Evolutionary conservation across 176 grass and related monocot genomes (phyloP).

Genomic region (Cocos nucifera): DNA sequence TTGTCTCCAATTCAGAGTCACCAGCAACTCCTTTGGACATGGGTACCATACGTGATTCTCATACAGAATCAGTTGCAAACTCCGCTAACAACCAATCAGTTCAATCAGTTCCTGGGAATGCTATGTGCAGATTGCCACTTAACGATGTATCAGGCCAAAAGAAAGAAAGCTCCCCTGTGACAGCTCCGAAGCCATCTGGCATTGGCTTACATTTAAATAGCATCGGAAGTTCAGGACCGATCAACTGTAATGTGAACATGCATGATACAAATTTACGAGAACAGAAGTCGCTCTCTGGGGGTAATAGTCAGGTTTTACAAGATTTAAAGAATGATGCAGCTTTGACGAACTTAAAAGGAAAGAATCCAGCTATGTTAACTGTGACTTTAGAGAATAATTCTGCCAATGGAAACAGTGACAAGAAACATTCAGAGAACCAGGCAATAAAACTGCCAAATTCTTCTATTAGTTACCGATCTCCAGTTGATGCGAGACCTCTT

Average conservation of each 20-base stretch:
- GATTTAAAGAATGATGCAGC: not conserved
- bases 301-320: not conserved
- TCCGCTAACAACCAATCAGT: not conserved
- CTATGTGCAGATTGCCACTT: not conserved
- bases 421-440: conserved; percentile 1
- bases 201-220: conserved; percentile 28
- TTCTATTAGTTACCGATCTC: conserved; percentile 10
- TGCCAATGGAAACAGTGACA: conserved; percentile 2
- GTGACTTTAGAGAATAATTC: conserved; percentile 1
- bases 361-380: conserved; percentile 3
- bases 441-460: not conserved
- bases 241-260: not conserved
- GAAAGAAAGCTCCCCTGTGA: not conserved
- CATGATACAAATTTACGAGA: not conserved
- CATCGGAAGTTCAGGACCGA: conserved; percentile 10
- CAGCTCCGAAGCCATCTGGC: conserved; percentile 15
- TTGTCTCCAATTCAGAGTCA: conserved; percentile 1
- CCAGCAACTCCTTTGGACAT: not conserved
- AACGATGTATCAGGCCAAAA: conserved; percentile 5
- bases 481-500: not conserved
- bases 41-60: conserved; percentile 4
- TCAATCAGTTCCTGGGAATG: not conserved
- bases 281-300: not conserved
- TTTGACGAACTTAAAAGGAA: not conserved
- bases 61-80: conserved; percentile 1